Evolutionary conservation across 2,329 filamentous ascomycete species (phyloP).

Genomic region (Epichloe brachyelytri): DNA sequence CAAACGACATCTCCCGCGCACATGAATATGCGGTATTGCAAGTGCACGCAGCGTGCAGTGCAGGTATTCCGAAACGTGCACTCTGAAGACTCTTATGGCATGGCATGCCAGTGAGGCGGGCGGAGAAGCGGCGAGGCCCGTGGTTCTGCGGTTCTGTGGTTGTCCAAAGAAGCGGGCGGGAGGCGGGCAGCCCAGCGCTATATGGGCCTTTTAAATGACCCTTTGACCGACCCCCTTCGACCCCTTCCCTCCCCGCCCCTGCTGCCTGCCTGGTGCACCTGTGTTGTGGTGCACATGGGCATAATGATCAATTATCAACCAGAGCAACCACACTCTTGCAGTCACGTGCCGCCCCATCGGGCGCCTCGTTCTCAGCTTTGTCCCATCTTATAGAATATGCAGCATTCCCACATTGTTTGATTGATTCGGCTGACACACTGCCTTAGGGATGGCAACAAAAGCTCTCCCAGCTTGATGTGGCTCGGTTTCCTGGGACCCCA

Average conservation of each 20-base stretch:
- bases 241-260: too few species aligned
- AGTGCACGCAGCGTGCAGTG: background rate
- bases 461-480: conserved; percentile 71
- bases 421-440: conserved; percentile 6
- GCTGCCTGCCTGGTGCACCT: too few species aligned
- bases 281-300: background rate
- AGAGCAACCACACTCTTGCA: background rate
- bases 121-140: background rate
- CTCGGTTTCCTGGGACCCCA: conserved; percentile 89
- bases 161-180: conserved; percentile 6
- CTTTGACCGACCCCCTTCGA: conserved; percentile 10
- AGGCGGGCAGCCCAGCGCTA: conserved; percentile 36
- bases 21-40: background rate
- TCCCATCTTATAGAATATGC: background rate
- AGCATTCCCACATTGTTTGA: background rate
- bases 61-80: background rate
- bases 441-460: conserved; percentile 85
- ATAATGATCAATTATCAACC: background rate
- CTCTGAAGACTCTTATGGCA: background rate
- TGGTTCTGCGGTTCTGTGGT: conserved; percentile 1
- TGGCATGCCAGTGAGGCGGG: background rate
- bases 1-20: background rate
- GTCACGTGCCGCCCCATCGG: conserved; percentile 5
- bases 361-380: background rate
- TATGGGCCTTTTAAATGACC: conserved; percentile 46